Evolutionary conservation across 345 rosid genomes (phyloP).

Genomic region (Kernera saxatilis): DNA sequence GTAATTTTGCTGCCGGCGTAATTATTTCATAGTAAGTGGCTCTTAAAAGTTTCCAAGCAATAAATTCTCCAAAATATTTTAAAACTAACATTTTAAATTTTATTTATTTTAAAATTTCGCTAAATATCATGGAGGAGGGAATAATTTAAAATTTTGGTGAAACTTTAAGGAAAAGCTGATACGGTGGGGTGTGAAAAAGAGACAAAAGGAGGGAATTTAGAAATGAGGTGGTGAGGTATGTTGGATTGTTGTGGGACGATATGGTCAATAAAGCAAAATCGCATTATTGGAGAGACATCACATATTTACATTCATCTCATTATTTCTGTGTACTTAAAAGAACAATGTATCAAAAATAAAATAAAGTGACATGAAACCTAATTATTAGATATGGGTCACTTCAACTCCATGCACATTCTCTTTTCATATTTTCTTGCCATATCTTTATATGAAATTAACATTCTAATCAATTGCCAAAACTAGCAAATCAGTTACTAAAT

Average conservation of each 20-base stretch:
- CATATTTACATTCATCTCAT: conserved; percentile 16
- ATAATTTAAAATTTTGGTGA: conserved; percentile 21
- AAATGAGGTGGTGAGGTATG: conserved; percentile 20
- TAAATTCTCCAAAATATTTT: not conserved
- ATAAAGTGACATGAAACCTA: conserved; percentile 21
- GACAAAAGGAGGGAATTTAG: conserved; percentile 31
- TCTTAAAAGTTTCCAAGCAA: conserved; percentile 9
- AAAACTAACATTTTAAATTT: not conserved
- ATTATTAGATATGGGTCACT: conserved; percentile 33
- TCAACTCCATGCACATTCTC: conserved; percentile 39
- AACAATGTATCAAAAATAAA: not conserved
- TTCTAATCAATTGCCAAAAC: conserved; percentile 32
- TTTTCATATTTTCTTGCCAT: conserved; percentile 28
- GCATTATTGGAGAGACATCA: conserved; percentile 34
- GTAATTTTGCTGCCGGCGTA: conserved; percentile 1
- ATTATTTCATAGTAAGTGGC: conserved; percentile 19
- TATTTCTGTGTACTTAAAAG: conserved; percentile 36
- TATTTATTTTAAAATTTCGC: not conserved
- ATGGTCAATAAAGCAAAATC: conserved; percentile 49
- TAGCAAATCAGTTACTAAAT: conserved; percentile 25
- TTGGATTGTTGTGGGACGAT: conserved; percentile 28
- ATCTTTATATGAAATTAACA: not conserved
- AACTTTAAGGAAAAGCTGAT: conserved; percentile 33
- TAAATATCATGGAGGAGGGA: conserved; percentile 16
- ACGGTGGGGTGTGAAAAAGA: conserved; percentile 35